phyloP scores from a whole-genome alignment of 1,139 yeast species.

The Pichia terricola region DNA sequence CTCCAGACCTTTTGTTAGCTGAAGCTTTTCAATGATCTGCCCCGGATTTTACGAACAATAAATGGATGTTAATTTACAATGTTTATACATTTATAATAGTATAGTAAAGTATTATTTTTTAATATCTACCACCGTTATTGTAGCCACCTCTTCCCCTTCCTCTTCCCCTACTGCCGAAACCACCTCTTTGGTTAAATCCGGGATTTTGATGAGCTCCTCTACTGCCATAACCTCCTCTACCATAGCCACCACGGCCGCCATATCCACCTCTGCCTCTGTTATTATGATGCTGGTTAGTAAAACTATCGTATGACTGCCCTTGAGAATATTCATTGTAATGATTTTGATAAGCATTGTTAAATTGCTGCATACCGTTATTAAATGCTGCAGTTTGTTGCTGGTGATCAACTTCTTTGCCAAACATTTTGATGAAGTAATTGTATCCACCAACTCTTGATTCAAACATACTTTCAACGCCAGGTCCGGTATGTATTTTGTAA shows the following conservation, averaged over 20 bases:
- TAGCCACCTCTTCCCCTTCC: neutral
- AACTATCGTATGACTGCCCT: conserved; percentile 11
- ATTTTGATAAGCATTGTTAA: conserved; percentile 14
- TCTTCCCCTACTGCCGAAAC: neutral
- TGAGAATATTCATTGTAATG: conserved; percentile 14
- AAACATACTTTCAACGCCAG: conserved; percentile 29
- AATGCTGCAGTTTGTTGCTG: conserved; percentile 13
- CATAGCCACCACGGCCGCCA: conserved; percentile 6
- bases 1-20: too few species aligned
- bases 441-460: conserved; percentile 33
- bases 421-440: conserved; percentile 26
- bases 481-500: conserved; percentile 26
- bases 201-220: neutral
- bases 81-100: neutral
- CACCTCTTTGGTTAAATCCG: neutral
- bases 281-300: conserved; percentile 3
- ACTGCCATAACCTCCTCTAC: neutral
- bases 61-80: too few species aligned
- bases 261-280: conserved; percentile 3
- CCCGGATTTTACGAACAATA: too few species aligned
- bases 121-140: neutral
- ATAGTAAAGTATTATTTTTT: neutral
- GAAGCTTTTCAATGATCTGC: too few species aligned
- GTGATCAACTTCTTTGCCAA: conserved; percentile 15
- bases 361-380: conserved; percentile 7